These are phyloP conservation scores for Leccinum barrowsii DNA, from an alignment of 768 basidiomycete species.

Conservation along the genomic window DNA sequence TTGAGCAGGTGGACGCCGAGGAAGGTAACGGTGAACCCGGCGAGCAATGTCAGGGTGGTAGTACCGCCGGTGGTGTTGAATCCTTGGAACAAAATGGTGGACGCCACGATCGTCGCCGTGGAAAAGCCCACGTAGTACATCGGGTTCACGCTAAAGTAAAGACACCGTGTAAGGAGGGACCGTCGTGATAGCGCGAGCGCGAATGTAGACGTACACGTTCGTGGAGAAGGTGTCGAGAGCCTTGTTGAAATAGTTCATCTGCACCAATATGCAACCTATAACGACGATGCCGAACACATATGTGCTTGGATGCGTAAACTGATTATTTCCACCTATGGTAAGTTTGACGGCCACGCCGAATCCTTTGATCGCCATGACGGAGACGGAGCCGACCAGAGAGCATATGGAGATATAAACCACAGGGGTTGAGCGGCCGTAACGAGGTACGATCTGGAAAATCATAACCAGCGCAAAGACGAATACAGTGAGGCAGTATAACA, in stretches of 20 bases:
- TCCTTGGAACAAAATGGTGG: conserved; percentile 95
- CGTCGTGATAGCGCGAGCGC: neutral
- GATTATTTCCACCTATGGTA: conserved; percentile 89
- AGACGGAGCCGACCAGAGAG: conserved; percentile 91
- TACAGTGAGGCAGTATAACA: conserved; percentile 86
- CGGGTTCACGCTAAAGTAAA: conserved; percentile 81
- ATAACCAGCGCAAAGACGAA: conserved; percentile 77
- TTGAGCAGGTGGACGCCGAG: conserved; percentile 95
- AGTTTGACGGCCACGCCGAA: conserved; percentile 97
- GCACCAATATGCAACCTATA: conserved; percentile 78
- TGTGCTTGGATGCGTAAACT: conserved; percentile 92
- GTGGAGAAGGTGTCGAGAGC: conserved; percentile 95
- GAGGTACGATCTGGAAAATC: conserved; percentile 84
- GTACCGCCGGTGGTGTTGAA: conserved; percentile 84
- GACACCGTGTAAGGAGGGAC: neutral
- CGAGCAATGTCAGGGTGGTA: conserved; percentile 82
- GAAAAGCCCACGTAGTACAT: conserved; percentile 98
- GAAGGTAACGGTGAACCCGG: conserved; percentile 91
- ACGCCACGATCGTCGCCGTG: conserved; percentile 88
- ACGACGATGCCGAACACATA: conserved; percentile 90
- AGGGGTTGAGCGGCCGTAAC: conserved; percentile 83
- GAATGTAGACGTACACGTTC: conserved; percentile 71
- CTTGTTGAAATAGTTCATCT: conserved; percentile 98
- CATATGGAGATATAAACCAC: conserved; percentile 95
- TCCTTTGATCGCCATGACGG: conserved; percentile 99